phyloP scores from a whole-genome alignment of 106 monocot species.

The Vanilla planifolia region DNA sequence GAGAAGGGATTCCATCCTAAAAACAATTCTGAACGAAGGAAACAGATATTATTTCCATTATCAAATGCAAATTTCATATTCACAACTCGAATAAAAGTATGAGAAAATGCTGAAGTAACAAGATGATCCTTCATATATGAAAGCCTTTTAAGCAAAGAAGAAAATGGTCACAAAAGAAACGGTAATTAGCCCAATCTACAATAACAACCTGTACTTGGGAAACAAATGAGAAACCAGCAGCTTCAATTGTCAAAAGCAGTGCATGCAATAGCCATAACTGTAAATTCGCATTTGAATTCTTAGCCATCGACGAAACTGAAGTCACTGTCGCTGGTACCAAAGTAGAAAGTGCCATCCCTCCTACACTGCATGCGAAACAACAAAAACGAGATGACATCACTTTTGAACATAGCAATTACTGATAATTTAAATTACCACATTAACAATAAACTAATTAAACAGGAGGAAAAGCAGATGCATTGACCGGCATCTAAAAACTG shows the following conservation, averaged over 20 bases:
- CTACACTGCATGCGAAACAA: conserved; percentile 65
- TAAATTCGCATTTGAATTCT: conserved; percentile 61
- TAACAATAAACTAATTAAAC: too few relatives aligned
- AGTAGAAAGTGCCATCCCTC: conserved; percentile 92
- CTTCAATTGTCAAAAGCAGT: conserved; percentile 94
- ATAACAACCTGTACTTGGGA: conserved; percentile 86
- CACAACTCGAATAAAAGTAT: too few relatives aligned
- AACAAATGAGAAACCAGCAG: conserved; percentile 93
- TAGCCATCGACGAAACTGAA: conserved; percentile 65
- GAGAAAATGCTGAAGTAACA: too few relatives aligned
- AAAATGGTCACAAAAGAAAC: background rate
- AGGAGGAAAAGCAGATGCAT: too few relatives aligned
- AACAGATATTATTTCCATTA: too few relatives aligned
- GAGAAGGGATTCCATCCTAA: too few relatives aligned
- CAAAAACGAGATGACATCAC: conserved; percentile 2
- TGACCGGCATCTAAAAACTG: too few relatives aligned
- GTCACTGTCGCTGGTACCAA: conserved; percentile 80
- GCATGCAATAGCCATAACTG: conserved; percentile 93
- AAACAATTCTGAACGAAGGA: too few relatives aligned
- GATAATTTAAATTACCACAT: background rate
- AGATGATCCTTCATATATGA: too few relatives aligned
- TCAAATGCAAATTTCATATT: too few relatives aligned
- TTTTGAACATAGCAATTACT: background rate
- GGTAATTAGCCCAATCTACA: background rate
- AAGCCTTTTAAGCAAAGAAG: too few relatives aligned